These are phyloP conservation scores for Saccharomycopsis fodiens DNA, from an alignment of 805 yeast genomes.

Conservation along the genomic window DNA sequence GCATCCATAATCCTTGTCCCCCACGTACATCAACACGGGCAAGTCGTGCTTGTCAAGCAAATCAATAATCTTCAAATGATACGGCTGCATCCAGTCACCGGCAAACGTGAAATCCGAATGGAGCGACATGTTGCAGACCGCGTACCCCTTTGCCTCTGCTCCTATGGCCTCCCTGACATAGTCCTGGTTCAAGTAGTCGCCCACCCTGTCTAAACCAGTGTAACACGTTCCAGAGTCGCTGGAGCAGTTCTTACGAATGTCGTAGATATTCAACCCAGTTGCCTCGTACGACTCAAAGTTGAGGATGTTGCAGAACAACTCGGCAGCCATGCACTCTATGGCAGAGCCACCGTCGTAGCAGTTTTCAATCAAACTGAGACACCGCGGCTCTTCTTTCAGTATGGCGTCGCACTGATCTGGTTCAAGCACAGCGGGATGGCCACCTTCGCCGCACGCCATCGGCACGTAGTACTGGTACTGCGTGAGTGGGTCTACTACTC, in stretches of 20 bases:
- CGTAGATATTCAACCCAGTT: conserved; percentile 91
- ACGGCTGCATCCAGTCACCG: conserved; percentile 93
- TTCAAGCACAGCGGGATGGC: conserved; percentile 61
- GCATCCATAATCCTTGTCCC: conserved; percentile 94
- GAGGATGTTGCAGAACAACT: conserved; percentile 80
- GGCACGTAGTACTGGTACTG: conserved; percentile 78
- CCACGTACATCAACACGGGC: conserved; percentile 87
- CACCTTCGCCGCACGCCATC: conserved; percentile 95
- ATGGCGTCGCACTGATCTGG: conserved; percentile 75
- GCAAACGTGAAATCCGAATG: conserved; percentile 74
- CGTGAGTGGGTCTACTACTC: conserved; percentile 76
- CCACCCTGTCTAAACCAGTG: conserved; percentile 67
- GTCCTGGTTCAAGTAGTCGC: conserved; percentile 68
- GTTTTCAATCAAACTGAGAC: conserved; percentile 63
- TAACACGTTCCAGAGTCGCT: conserved; percentile 62
- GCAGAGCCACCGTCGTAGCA: conserved; percentile 73
- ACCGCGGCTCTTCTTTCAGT: conserved; percentile 64
- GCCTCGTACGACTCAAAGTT: conserved; percentile 75
- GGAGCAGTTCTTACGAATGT: conserved; percentile 76
- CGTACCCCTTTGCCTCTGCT: conserved; percentile 75
- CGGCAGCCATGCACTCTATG: conserved; percentile 87
- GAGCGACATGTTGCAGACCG: conserved; percentile 71
- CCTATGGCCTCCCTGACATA: conserved; percentile 79
- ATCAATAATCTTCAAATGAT: conserved; percentile 64
- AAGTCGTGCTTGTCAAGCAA: conserved; percentile 56